phyloP scores from a whole-genome alignment of 768 basidiomycete genomes.

The Scleroderma bovista region DNA sequence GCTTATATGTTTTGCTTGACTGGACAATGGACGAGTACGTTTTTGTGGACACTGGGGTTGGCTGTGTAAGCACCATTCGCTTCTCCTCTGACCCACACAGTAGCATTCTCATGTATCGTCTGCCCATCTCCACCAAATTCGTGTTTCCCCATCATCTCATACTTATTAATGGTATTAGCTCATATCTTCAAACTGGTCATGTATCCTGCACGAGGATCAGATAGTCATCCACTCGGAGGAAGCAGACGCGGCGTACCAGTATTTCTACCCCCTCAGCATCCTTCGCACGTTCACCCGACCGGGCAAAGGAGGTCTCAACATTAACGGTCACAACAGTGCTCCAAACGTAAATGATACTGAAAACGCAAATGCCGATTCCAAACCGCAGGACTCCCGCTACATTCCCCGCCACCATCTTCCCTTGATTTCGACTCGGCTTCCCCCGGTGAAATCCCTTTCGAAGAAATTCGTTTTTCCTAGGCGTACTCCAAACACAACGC shows the following conservation, averaged over 20 bases:
- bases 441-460: conserved; percentile 42
- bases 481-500: conserved; percentile 2
- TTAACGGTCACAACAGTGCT: conserved; percentile 8
- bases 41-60: conserved; percentile 68
- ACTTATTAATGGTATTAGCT: conserved; percentile 33
- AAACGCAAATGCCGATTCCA: too few species aligned
- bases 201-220: conserved; percentile 58
- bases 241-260: conserved; percentile 56
- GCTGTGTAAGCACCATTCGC: conserved; percentile 49
- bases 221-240: conserved; percentile 76
- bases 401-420: conserved; percentile 31
- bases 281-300: conserved; percentile 27
- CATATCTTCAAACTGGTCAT: conserved; percentile 72
- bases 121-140: too few species aligned
- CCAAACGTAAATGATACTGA: neutral
- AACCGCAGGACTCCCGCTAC: neutral
- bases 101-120: neutral
- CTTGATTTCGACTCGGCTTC: conserved; percentile 35
- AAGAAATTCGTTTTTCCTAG: conserved; percentile 52
- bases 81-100: neutral
- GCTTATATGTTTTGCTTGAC: conserved; percentile 58
- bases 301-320: conserved; percentile 15
- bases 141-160: neutral
- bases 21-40: conserved; percentile 64
- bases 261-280: conserved; percentile 54